Percentiles rank a stretch among this genome's conserved stretches.
These are phyloP conservation scores for Penicillium herquei DNA, from an alignment of 495 filamentous ascomycete genomes.

Conservation along the genomic window DNA sequence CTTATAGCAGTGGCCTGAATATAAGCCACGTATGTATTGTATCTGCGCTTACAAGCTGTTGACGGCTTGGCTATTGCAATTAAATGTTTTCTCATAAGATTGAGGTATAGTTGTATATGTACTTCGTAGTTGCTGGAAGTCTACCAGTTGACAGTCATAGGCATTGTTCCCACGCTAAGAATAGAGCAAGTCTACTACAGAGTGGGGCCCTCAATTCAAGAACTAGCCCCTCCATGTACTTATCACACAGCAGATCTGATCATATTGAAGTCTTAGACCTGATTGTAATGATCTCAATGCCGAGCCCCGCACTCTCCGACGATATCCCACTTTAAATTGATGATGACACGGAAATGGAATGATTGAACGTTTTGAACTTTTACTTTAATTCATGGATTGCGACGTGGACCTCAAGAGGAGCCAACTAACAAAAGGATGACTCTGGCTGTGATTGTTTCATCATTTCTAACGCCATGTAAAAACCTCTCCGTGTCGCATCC, in stretches of 20 bases:
- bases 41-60: constrained; percentile 8
- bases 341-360: background rate
- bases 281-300: too few relatives aligned
- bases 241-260: too few relatives aligned
- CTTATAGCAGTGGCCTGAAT: constrained; percentile 9
- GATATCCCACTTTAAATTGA: too few relatives aligned
- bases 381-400: constrained; percentile 44
- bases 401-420: constrained; percentile 39
- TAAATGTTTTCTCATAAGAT: background rate
- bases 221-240: too few relatives aligned
- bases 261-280: too few relatives aligned
- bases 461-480: constrained; percentile 48
- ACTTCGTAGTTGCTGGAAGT: too few relatives aligned
- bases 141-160: too few relatives aligned
- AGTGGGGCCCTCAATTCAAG: too few relatives aligned
- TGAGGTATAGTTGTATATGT: too few relatives aligned
- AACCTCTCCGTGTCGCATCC: constrained; percentile 44
- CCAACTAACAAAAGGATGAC: constrained; percentile 44
- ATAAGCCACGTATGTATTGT: constrained; percentile 21
- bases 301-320: too few relatives aligned
- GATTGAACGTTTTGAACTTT: constrained; percentile 38
- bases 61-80: constrained; percentile 3
- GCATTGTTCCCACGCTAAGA: too few relatives aligned
- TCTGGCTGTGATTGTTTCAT: constrained; percentile 45
- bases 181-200: too few relatives aligned